Conservation (phyloP, 768 basidiomycete genomes). For the Scleroderma citrinum region DNA sequence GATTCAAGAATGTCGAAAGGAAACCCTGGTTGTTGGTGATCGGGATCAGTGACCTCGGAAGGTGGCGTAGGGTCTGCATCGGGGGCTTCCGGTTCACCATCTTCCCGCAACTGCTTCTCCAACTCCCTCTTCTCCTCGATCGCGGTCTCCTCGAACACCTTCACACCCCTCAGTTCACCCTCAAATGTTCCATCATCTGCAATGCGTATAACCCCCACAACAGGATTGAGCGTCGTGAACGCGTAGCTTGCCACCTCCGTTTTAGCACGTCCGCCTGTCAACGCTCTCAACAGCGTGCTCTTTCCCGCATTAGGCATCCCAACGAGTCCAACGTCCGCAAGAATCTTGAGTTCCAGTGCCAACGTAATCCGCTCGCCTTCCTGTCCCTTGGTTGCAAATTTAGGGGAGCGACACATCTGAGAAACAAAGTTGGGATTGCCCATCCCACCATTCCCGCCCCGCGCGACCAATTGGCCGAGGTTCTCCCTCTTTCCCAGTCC, state of each 20-base stretch:
- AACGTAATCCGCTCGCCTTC: constrained; percentile 72
- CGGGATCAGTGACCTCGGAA: constrained; percentile 7
- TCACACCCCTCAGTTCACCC: constrained; percentile 44
- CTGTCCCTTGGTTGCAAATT: constrained; percentile 76
- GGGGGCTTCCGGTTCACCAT: constrained; percentile 1
- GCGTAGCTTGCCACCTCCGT: constrained; percentile 86
- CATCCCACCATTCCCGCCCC: constrained; percentile 75
- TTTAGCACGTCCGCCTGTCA: constrained; percentile 80
- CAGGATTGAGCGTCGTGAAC: constrained; percentile 94
- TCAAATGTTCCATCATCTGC: constrained; percentile 73
- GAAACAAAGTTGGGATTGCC: constrained; percentile 87
- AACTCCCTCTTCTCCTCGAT: constrained; percentile 43
- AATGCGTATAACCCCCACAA: constrained; percentile 85
- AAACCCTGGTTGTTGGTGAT: constrained; percentile 35
- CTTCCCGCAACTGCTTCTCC: constrained; percentile 40
- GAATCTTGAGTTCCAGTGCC: constrained; percentile 86
- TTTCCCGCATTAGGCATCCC: constrained; percentile 95
- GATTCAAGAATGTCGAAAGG: constrained; percentile 60
- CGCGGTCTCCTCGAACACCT: constrained; percentile 62
- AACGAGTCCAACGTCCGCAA: constrained; percentile 93
- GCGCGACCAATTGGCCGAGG: constrained; percentile 60
- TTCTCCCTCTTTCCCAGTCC: constrained; percentile 49
- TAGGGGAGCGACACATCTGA: constrained; percentile 67
- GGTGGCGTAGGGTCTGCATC: constrained; percentile 11
- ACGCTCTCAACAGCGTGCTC: constrained; percentile 84